A percentile compares a stretch with the other conserved stretches of the same genome.
Conservation (phyloP, 2,329 filamentous ascomycete species). For the Macrophomina tecta region DNA sequence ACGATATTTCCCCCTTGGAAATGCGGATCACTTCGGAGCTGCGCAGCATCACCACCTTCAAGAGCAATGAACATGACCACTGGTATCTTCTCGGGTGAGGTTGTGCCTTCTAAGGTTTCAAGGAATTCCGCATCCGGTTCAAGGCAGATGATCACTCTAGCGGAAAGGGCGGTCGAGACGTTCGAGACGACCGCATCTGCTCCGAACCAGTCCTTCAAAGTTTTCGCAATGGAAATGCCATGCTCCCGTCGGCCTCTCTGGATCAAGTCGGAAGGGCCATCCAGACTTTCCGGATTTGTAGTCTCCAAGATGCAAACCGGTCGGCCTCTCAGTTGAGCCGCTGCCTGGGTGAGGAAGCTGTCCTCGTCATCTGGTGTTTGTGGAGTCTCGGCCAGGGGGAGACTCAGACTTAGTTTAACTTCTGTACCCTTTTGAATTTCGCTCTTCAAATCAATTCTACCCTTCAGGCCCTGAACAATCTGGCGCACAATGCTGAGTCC, state of each 20-base stretch:
- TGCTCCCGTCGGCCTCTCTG: conserved; percentile 25
- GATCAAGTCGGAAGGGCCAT: neutral
- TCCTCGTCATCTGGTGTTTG: neutral
- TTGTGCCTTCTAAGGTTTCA: conserved; percentile 28
- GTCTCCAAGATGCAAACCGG: conserved; percentile 38
- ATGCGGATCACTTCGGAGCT: conserved; percentile 41
- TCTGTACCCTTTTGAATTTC: conserved; percentile 28
- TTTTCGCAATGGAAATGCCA: conserved; percentile 33
- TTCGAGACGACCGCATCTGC: conserved; percentile 6
- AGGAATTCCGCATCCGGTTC: conserved; percentile 43
- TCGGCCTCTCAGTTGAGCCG: conserved; percentile 26
- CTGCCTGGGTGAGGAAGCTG: neutral
- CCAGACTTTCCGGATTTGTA: neutral
- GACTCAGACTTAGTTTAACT: conserved; percentile 23
- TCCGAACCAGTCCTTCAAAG: conserved; percentile 31
- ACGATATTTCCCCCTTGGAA: conserved; percentile 38
- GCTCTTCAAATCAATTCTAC: conserved; percentile 29
- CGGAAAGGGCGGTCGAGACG: conserved; percentile 14
- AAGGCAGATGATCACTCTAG: conserved; percentile 42
- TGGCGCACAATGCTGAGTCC: conserved; percentile 31
- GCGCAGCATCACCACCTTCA: conserved; percentile 42
- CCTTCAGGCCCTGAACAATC: conserved; percentile 27
- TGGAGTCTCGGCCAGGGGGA: conserved; percentile 2
- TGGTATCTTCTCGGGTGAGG: conserved; percentile 28
- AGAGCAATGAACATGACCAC: conserved; percentile 42